Conservation (phyloP, 2,329 filamentous ascomycete species). For the Colletotrichum truncatum region DNA sequence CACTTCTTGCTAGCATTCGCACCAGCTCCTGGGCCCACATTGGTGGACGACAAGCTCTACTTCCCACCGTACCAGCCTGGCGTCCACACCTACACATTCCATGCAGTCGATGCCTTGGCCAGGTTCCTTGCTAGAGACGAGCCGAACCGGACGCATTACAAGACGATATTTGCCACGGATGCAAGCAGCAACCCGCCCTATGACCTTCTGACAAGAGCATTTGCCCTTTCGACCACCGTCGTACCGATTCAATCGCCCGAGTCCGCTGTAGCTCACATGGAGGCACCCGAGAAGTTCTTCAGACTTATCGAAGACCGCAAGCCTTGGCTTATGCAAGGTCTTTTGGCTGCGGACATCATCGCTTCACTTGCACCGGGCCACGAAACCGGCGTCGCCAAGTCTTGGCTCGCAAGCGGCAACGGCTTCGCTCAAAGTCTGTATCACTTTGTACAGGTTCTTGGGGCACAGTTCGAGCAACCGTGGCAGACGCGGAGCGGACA, state of each 20-base stretch:
- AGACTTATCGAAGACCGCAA: slow-evolving; percentile 83
- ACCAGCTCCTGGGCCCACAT: slow-evolving; percentile 75
- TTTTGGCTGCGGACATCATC: slow-evolving; percentile 89
- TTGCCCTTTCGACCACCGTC: slow-evolving; percentile 85
- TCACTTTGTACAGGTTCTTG: slow-evolving; percentile 77
- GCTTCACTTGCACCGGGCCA: slow-evolving; percentile 76
- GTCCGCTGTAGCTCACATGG: slow-evolving; percentile 16
- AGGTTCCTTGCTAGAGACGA: slow-evolving; percentile 94
- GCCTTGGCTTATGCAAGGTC: slow-evolving; percentile 89
- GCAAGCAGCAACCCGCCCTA: slow-evolving; percentile 70
- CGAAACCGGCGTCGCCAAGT: slow-evolving; percentile 77
- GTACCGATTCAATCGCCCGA: slow-evolving; percentile 71
- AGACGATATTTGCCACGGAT: slow-evolving; percentile 81
- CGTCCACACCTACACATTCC: slow-evolving; percentile 86
- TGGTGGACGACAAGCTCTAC: slow-evolving; percentile 65
- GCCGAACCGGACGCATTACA: slow-evolving; percentile 88
- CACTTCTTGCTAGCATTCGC: slow-evolving; percentile 93
- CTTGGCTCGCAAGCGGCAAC: slow-evolving; percentile 86
- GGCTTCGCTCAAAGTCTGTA: slow-evolving; percentile 85
- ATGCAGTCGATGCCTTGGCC: slow-evolving; percentile 88
- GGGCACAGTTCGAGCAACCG: slow-evolving; percentile 65
- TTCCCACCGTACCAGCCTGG: slow-evolving; percentile 85
- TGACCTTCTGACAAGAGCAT: slow-evolving; percentile 86
- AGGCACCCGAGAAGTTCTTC: slow-evolving; percentile 45
- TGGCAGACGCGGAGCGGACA: slow-evolving; percentile 43